Evolutionary conservation across 306 rosid species (phyloP), one percentile per base, ranked within the genome.

Genomic region (Datisca glomerata): DNA sequence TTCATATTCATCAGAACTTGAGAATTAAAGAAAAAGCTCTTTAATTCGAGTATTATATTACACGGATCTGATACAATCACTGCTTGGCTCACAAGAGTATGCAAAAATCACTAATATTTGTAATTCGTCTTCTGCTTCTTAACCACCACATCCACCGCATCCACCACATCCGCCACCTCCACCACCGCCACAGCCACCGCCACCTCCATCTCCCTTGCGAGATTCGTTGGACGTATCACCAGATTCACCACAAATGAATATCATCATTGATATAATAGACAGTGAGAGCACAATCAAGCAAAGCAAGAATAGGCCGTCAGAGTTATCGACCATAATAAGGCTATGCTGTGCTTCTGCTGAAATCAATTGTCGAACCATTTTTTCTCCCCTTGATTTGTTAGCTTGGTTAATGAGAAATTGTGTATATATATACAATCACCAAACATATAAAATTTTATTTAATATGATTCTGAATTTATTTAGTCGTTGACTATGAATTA

Each of bases 241-340:
- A 12, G n/a, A n/a, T n/a, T 15, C 12, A 4, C 66, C 72, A 2
- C 75, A 68, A 8, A 63, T 39, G 48, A 68, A 68, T 40, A 73
- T 53, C 39, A 68, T 21, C 52, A 65, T 60, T 11, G 76, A 52
- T 33, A 68, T 16, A 8, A 68, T 7, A 0, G 51, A 53, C 58
- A 73, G 45, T 14, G 76, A 73, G 2, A 68, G 3, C 25, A 63
- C 14, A n/a, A 60, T 15, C 32, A 64, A 52, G 51, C 68, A 46
- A 2, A 68, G 29, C 36, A 60, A 46, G 24, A 38, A 12, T 17
- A 68, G 47, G 11, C 14, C 13, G 16, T 25, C 41, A 0, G 50
- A 56, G 12, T 18, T 38, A 21, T 41, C 21, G 19, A 21, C 35
- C 17, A 41, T 36, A 17, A 31, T 36, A 17, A 31, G n/a, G 36